Evolutionary conservation across 1,139 yeast genomes (phyloP).

Genomic region (Hanseniaspora sp.): DNA sequence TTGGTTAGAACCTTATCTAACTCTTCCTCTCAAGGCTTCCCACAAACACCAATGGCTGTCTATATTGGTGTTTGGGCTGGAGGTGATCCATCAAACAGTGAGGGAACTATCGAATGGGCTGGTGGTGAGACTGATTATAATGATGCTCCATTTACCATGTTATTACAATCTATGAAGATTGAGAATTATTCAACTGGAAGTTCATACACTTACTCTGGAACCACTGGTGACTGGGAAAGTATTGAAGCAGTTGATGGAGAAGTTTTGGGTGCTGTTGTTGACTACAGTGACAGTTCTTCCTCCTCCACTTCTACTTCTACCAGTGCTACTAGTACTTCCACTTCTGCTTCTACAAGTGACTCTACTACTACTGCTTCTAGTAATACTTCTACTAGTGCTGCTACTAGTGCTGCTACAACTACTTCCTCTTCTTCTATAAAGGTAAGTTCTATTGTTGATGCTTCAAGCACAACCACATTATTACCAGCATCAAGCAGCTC

Average conservation of each 20-base stretch:
- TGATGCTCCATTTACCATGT: slow-evolving; percentile 59
- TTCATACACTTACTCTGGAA: slow-evolving; percentile 52
- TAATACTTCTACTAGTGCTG: slow-evolving; percentile 17
- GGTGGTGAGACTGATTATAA: slow-evolving; percentile 65
- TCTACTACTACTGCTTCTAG: slow-evolving; percentile 17
- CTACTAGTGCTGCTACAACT: slow-evolving; percentile 19
- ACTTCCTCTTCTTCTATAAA: slow-evolving; percentile 12
- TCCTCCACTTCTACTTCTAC: neutral
- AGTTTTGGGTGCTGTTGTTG: slow-evolving; percentile 47
- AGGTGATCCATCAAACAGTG: slow-evolving; percentile 54
- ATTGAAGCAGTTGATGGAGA: slow-evolving; percentile 54
- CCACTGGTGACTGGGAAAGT: slow-evolving; percentile 56
- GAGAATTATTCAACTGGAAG: slow-evolving; percentile 74
- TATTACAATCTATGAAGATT: slow-evolving; percentile 48
- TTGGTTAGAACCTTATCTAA: slow-evolving; percentile 48
- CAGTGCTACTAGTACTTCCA: neutral
- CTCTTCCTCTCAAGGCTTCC: slow-evolving; percentile 50
- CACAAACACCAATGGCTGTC: slow-evolving; percentile 68
- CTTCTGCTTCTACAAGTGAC: slow-evolving; percentile 15
- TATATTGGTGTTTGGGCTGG: slow-evolving; percentile 73
- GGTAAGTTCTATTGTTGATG: slow-evolving; percentile 16
- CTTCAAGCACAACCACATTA: slow-evolving; percentile 19
- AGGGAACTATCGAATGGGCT: slow-evolving; percentile 76
- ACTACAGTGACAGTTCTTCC: slow-evolving; percentile 32
- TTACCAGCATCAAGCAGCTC: slow-evolving; percentile 17